Evolutionary conservation across 345 rosid species (phyloP).

Genomic region (Pelargonium nanum): DNA sequence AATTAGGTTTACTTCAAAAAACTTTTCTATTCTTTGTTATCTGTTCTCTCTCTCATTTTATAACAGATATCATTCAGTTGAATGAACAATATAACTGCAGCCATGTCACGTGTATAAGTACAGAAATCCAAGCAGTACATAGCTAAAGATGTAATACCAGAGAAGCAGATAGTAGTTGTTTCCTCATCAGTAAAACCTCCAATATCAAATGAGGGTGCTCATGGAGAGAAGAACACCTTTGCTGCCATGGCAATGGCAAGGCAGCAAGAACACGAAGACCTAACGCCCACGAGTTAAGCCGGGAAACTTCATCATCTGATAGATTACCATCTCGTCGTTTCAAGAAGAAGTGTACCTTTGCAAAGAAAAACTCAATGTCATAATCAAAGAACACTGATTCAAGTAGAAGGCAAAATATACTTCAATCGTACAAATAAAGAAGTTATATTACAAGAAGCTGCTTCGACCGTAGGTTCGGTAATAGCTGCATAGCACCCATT

Average conservation of each 20-base stretch:
- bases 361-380: conserved; percentile 17
- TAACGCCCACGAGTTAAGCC: conserved; percentile 98
- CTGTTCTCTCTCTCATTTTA: no score
- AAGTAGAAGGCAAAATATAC: conserved; percentile 3
- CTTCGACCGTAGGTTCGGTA: conserved; percentile 90
- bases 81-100: not conserved
- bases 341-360: conserved; percentile 89
- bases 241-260: conserved; percentile 96
- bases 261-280: conserved; percentile 94
- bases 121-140: not conserved
- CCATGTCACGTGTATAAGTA: not conserved
- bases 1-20: no score
- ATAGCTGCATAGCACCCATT: conserved; percentile 94
- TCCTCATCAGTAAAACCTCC: conserved; percentile 95
- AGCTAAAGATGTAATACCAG: conserved; percentile 36
- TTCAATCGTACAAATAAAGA: conserved; percentile 7
- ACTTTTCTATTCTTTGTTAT: no score
- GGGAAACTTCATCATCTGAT: conserved; percentile 59
- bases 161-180: conserved; percentile 80
- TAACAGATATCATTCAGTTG: not conserved
- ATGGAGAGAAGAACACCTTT: conserved; percentile 90
- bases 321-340: conserved; percentile 83
- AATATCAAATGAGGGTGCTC: conserved; percentile 89
- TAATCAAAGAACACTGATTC: not conserved
- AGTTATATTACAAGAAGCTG: conserved; percentile 68